phyloP scores from a whole-genome alignment of 495 filamentous ascomycete genomes.

The Podospora comata region DNA sequence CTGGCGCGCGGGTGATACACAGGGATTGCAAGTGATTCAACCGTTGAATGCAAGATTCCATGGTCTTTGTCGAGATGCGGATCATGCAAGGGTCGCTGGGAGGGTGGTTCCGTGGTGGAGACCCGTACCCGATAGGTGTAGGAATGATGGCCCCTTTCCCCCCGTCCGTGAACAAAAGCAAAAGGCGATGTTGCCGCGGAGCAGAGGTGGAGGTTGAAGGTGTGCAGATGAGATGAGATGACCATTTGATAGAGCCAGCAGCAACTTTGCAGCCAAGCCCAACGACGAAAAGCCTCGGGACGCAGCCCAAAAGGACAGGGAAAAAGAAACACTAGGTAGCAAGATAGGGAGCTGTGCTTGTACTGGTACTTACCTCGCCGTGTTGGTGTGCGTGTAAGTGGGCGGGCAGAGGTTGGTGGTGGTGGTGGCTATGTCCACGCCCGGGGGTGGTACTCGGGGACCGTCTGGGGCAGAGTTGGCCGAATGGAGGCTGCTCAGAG shows the following conservation, averaged over 20 bases:
- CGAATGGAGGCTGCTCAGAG: conserved; percentile 14
- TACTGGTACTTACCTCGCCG: conserved; percentile 9
- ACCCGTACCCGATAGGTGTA: conserved; percentile 4
- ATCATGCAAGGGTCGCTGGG: conserved; percentile 37
- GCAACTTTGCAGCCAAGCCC: conserved; percentile 5
- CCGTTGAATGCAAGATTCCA: conserved; percentile 41
- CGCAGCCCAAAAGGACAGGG: conserved; percentile 9
- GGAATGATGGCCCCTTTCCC: not conserved
- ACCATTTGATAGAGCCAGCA: conserved; percentile 1
- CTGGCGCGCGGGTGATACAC: conserved; percentile 19
- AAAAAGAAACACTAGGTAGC: conserved; percentile 23
- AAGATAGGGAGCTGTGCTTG: not conserved
- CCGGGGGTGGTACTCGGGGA: conserved; percentile 14
- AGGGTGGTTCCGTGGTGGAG: conserved; percentile 21
- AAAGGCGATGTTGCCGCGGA: too few species aligned
- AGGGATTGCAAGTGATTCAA: conserved; percentile 26
- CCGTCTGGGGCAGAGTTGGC: conserved; percentile 14
- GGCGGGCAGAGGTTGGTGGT: conserved; percentile 14
- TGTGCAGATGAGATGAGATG: not conserved
- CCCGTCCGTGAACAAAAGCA: too few species aligned
- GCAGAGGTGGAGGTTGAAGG: too few species aligned
- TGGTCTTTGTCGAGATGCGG: conserved; percentile 30
- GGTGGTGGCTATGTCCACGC: conserved; percentile 20
- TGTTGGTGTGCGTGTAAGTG: conserved; percentile 3
- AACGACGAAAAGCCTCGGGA: conserved; percentile 17